Evolutionary conservation across 371 early-diverging fungal genomes (phyloP), one percentile per base, ranked within the genome.

Genomic region (Circinella minor): DNA sequence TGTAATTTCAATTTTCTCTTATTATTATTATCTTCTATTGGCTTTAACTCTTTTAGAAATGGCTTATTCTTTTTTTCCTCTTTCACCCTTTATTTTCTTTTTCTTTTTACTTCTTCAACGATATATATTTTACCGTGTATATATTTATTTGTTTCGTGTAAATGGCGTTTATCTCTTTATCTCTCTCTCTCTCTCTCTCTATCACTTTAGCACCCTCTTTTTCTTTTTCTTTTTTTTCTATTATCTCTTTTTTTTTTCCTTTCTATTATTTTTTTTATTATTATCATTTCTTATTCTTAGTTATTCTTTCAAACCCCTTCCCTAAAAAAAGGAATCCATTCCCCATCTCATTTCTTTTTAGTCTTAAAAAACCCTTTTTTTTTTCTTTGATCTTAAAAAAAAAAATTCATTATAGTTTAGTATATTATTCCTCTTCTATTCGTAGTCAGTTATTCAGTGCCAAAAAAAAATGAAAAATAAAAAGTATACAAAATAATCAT

Each of bases 71-170:
- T 47, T 39, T n/a, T 43, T 43, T 43, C 1, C 11, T 3, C 63
- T 63, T 37, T 43, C 43, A 10, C 63, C 39, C 13, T 63, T 48
- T 63, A 7, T 60, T 36, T 38, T 34, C 10, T 39, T 17, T 18
- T 61, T 27, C 4, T 14, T 43, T 8, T 46, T 61, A 4, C 62
- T 27, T 61, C 27, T 61, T 27, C 18, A n/a, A 15, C 62, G 18
- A 61, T 38, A 36, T 38, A 36, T 54, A 47, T 48, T 48, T 65
- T 46, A 37, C 37, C 34, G 65, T 65, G 54, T 65, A 65, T 65
- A 65, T 65, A 65, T 65, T 65, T 65, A 51, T 37, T 54, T 65
- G 65, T 49, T 51, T 65, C 49, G 48, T 63, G 63, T 63, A 63
- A 63, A 63, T 63, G 63, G 63, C 63, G 47, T 65, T 65, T 54